These are phyloP conservation scores for Calonectria henricotiae DNA, from an alignment of 2,329 filamentous ascomycete genomes.

Conservation along the genomic window DNA sequence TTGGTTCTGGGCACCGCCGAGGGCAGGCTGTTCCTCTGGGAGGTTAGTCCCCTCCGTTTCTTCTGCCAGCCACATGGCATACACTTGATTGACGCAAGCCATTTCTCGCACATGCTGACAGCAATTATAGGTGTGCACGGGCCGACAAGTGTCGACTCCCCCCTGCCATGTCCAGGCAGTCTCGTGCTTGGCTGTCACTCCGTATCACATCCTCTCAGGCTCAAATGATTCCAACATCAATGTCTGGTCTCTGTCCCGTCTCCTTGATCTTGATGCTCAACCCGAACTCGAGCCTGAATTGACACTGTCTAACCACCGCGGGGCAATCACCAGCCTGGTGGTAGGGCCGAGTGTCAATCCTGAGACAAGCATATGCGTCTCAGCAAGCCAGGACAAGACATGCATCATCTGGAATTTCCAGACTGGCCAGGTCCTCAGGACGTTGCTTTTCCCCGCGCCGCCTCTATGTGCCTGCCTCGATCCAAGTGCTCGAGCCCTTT, in stretches of 20 bases:
- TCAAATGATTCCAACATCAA: conserved; percentile 92
- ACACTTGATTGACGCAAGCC: conserved; percentile 39
- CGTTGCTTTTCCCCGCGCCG: conserved; percentile 82
- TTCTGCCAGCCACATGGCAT: conserved; percentile 39
- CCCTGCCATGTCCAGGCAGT: conserved; percentile 87
- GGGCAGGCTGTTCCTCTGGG: conserved; percentile 92
- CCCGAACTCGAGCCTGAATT: conserved; percentile 79
- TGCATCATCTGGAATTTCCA: conserved; percentile 95
- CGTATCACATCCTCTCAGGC: conserved; percentile 82
- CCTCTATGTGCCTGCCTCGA: conserved; percentile 85
- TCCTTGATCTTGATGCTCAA: conserved; percentile 75
- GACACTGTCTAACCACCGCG: conserved; percentile 84
- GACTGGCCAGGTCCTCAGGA: conserved; percentile 83
- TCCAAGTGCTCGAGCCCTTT: conserved; percentile 86
- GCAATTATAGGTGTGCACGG: conserved; percentile 76
- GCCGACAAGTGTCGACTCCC: conserved; percentile 82
- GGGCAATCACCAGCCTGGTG: conserved; percentile 77
- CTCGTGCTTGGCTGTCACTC: conserved; percentile 81
- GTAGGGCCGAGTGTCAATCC: conserved; percentile 77
- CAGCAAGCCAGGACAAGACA: conserved; percentile 88
- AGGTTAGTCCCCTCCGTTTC: conserved; percentile 71
- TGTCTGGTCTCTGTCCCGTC: conserved; percentile 87
- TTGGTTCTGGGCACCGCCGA: conserved; percentile 87
- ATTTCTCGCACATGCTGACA: conserved; percentile 46
- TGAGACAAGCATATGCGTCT: conserved; percentile 86